Evolutionary conservation across 371 early-diverging fungal species (phyloP).

Genomic region (Apophysomyces trapeziformis): DNA sequence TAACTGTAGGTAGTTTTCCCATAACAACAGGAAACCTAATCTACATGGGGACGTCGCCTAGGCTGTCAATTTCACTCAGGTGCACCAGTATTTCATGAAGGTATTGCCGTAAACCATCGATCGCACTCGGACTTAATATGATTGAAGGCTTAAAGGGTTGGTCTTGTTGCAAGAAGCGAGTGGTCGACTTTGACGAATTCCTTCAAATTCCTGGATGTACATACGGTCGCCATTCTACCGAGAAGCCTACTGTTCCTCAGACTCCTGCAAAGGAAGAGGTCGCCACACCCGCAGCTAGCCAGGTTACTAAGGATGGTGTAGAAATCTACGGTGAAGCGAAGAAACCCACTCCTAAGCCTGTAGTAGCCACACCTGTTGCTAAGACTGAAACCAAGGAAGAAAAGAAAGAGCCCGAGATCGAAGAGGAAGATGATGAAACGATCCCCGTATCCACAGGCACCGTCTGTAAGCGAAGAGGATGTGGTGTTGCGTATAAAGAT

Average conservation of each 20-base stretch:
- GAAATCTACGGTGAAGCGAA: slow-evolving; percentile 39
- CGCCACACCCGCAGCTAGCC: slow-evolving; percentile 23
- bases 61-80: slow-evolving; percentile 82
- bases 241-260: slow-evolving; percentile 45
- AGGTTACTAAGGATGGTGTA: slow-evolving; percentile 43
- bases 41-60: slow-evolving; percentile 11
- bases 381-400: slow-evolving; percentile 14
- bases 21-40: neutral
- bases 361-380: slow-evolving; percentile 4
- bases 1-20: slow-evolving; percentile 41
- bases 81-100: slow-evolving; percentile 92
- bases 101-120: slow-evolving; percentile 16
- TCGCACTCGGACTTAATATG: neutral
- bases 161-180: slow-evolving; percentile 94
- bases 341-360: slow-evolving; percentile 13
- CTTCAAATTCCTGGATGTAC: slow-evolving; percentile 83
- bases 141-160: slow-evolving; percentile 82
- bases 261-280: slow-evolving; percentile 23
- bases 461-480: slow-evolving; percentile 84
- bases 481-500: slow-evolving; percentile 69
- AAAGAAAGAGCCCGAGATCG: slow-evolving; percentile 42
- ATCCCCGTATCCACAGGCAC: slow-evolving; percentile 79
- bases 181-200: slow-evolving; percentile 91
- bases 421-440: slow-evolving; percentile 75
- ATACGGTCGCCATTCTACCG: slow-evolving; percentile 66